Percentiles rank a stretch among this genome's conserved stretches.
These are phyloP conservation scores for Aspergillus chevalieri DNA, from an alignment of 2,329 filamentous ascomycete species.

Conservation along the genomic window DNA sequence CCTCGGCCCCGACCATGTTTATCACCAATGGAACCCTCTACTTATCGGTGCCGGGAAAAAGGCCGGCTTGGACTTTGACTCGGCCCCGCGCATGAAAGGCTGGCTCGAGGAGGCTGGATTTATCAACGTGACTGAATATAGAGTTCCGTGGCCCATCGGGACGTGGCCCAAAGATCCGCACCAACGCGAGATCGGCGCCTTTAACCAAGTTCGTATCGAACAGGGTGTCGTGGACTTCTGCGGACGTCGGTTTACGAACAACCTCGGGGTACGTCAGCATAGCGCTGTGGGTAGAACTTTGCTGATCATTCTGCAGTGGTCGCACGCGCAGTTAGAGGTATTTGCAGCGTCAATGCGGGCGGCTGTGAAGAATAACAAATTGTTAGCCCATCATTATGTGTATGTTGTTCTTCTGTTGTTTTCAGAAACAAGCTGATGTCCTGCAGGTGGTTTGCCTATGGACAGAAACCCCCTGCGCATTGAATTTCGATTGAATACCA, in stretches of 20 bases:
- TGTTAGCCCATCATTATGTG: background rate
- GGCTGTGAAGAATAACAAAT: background rate
- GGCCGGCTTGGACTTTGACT: slow-evolving; percentile 12
- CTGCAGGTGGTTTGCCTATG: background rate
- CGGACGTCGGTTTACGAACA: background rate
- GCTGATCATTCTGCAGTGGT: background rate
- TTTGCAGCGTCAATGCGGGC: background rate
- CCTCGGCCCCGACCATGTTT: background rate
- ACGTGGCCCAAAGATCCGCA: slow-evolving; percentile 10
- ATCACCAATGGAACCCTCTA: background rate
- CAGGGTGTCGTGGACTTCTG: slow-evolving; percentile 12
- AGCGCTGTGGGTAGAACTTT: background rate
- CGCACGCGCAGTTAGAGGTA: background rate
- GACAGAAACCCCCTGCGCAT: background rate
- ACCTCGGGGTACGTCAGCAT: background rate
- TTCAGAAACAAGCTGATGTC: background rate
- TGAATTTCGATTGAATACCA: background rate
- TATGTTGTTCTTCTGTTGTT: background rate
- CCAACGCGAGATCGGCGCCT: slow-evolving; percentile 11
- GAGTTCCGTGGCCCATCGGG: slow-evolving; percentile 9
- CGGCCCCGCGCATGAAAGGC: slow-evolving; percentile 8
- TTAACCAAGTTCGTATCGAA: slow-evolving; percentile 10
- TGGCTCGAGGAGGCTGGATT: slow-evolving; percentile 12
- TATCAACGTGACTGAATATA: slow-evolving; percentile 1
- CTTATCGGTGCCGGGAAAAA: slow-evolving; percentile 5